Conservation (phyloP, 192 early-diverging fungal species). For the Podila horticola region DNA sequence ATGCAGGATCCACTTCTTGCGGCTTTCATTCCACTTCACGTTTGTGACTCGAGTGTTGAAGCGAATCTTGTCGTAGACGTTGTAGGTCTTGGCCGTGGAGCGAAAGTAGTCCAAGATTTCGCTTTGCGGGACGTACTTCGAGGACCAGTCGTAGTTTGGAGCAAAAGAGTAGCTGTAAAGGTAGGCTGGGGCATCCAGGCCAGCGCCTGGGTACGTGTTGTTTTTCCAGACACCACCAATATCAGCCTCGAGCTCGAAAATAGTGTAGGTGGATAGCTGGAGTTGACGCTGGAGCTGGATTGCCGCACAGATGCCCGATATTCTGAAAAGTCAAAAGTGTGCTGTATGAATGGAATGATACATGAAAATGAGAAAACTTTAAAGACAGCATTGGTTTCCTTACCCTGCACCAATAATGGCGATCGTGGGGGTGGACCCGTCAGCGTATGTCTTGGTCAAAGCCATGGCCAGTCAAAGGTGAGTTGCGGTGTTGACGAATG, state of each 20-base stretch:
- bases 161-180: slow-evolving; percentile 58
- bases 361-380: too few relatives aligned
- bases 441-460: slow-evolving; percentile 3
- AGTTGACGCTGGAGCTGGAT: slow-evolving; percentile 54
- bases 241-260: slow-evolving; percentile 50
- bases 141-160: slow-evolving; percentile 55
- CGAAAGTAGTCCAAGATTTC: slow-evolving; percentile 27
- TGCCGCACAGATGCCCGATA: slow-evolving; percentile 54
- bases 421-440: slow-evolving; percentile 13
- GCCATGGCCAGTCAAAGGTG: not conserved
- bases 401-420: slow-evolving; percentile 34
- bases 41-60: slow-evolving; percentile 35
- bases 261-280: slow-evolving; percentile 29
- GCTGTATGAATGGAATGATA: too few relatives aligned
- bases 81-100: slow-evolving; percentile 39
- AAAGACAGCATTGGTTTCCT: not conserved
- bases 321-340: slow-evolving; percentile 3
- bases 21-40: slow-evolving; percentile 40
- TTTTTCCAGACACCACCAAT: slow-evolving; percentile 60
- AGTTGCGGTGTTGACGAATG: not conserved
- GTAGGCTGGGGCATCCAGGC: slow-evolving; percentile 55
- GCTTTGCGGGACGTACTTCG: slow-evolving; percentile 29
- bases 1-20: slow-evolving; percentile 31
- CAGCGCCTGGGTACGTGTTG: slow-evolving; percentile 55
- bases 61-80: slow-evolving; percentile 46